Evolutionary conservation across 805 yeast genomes (phyloP).

Genomic region (Candida orba): DNA sequence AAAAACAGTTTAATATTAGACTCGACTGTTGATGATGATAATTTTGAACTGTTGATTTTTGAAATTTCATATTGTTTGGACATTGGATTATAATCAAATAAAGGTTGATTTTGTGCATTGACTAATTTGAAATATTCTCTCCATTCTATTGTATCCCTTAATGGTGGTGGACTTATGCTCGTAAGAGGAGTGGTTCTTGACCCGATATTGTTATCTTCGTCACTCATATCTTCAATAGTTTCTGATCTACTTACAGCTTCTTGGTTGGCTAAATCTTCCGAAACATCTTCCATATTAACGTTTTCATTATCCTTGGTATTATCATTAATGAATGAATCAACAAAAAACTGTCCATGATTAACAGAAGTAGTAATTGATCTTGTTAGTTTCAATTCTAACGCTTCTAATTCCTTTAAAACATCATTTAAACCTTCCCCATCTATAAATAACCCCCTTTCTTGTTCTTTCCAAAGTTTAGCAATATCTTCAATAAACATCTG

Average conservation of each 20-base stretch:
- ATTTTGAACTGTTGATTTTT: slow-evolving; percentile 14
- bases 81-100: slow-evolving; percentile 50
- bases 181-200: slow-evolving; percentile 19
- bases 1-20: slow-evolving; percentile 36
- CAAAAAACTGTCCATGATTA: background rate
- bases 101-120: slow-evolving; percentile 58
- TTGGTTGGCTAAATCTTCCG: background rate
- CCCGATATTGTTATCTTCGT: slow-evolving; percentile 10
- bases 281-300: background rate
- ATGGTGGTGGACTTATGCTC: slow-evolving; percentile 21
- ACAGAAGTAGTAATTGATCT: slow-evolving; percentile 10
- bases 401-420: slow-evolving; percentile 52
- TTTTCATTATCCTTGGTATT: background rate
- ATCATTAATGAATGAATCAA: slow-evolving; percentile 7
- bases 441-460: slow-evolving; percentile 78
- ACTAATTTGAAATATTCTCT: slow-evolving; percentile 61
- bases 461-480: slow-evolving; percentile 80
- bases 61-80: slow-evolving; percentile 53
- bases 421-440: slow-evolving; percentile 65
- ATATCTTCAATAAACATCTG: slow-evolving; percentile 67
- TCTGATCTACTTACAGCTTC: slow-evolving; percentile 5
- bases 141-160: slow-evolving; percentile 47
- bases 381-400: slow-evolving; percentile 15
- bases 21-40: slow-evolving; percentile 22
- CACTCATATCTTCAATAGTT: slow-evolving; percentile 11